Conservation (phyloP, 2,329 filamentous ascomycete genomes). For the Phyllosticta capitalensis region DNA sequence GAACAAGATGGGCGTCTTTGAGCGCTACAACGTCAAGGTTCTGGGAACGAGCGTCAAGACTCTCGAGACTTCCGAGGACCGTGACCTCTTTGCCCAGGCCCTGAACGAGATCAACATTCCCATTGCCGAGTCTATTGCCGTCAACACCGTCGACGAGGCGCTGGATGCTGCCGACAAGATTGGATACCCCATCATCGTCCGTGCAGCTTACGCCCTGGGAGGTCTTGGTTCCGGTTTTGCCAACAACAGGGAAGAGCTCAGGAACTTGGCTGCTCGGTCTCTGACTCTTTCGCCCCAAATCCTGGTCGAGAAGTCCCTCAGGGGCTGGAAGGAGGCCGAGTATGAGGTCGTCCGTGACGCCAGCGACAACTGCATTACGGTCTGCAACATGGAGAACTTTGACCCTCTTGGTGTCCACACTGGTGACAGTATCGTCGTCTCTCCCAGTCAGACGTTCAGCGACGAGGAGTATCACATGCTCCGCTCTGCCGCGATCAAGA, state of each 20-base stretch:
- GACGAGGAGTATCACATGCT: conserved; percentile 99
- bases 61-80: conserved; percentile 87
- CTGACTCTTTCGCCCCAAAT: conserved; percentile 93
- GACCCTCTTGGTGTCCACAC: conserved; percentile 96
- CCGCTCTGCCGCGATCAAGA: conserved; percentile 93
- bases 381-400: conserved; percentile 99
- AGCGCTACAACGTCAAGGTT: conserved; percentile 91
- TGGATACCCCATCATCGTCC: conserved; percentile 96
- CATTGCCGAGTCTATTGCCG: conserved; percentile 91
- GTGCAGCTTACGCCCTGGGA: conserved; percentile 91
- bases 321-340: conserved; percentile 99
- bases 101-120: conserved; percentile 96
- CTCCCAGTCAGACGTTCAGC: conserved; percentile 89
- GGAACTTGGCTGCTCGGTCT: conserved; percentile 85
- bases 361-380: conserved; percentile 97
- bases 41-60: conserved; percentile 92
- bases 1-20: conserved; percentile 91
- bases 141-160: conserved; percentile 83
- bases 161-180: conserved; percentile 76
- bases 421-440: conserved; percentile 96
- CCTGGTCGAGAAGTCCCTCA: conserved; percentile 94
- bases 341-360: conserved; percentile 97
- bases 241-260: conserved; percentile 84
- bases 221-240: conserved; percentile 95
- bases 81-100: conserved; percentile 91